Base-by-base conservation (phyloP, 768 basidiomycete species). In the Lentinula guzmanii region DNA sequence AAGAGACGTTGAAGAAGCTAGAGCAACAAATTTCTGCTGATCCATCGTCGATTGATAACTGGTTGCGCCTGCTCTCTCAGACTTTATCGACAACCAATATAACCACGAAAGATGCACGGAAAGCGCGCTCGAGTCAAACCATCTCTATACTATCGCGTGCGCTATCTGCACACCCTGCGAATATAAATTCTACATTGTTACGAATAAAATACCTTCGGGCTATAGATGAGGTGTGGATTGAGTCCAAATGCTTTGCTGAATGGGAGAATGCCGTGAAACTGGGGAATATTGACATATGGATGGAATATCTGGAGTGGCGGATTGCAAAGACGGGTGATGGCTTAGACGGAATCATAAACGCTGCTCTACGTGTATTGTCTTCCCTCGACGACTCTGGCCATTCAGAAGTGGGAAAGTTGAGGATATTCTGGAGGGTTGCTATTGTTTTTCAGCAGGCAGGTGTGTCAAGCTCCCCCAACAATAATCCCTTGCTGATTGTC, bases 221-320 rank as follows among this genome's bases (percentile, higher is more conserved):
- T 1, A 90, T 90, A 16, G 89, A 90, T 71, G 84, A 89, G 62
- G 67, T 89, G 16, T 92, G 90, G 90, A 70, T 79, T 24, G 77
- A 77, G 60, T 76, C 75, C 46, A 83, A 84, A 70, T 66, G 87
- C 16, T 58, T 68, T 24, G 74, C 75, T 3, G 89, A 91, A 65
- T 94, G 92, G 92, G 86, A 90, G 59, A 76, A 79, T 18, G 84
- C 87, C 2, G 70, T 91, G 64, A 75, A 73, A 42, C 65, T 81
- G 4, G 79, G 82, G 33, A 82, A 79, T 39, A 70, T 79, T 31
- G 82, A 85, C 41, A 76, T 93, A 28, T 89, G 86, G 82, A 81
- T 92, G 74, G 87, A 87, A 65, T 93, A 91, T 90, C 67, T 93
- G 2, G 87, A 89, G 64, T 92, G 89, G 89, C 79, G 80, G 61